These are phyloP conservation scores for Sonneratia alba DNA, from an alignment of 345 rosid genomes.

Conservation along the genomic window DNA sequence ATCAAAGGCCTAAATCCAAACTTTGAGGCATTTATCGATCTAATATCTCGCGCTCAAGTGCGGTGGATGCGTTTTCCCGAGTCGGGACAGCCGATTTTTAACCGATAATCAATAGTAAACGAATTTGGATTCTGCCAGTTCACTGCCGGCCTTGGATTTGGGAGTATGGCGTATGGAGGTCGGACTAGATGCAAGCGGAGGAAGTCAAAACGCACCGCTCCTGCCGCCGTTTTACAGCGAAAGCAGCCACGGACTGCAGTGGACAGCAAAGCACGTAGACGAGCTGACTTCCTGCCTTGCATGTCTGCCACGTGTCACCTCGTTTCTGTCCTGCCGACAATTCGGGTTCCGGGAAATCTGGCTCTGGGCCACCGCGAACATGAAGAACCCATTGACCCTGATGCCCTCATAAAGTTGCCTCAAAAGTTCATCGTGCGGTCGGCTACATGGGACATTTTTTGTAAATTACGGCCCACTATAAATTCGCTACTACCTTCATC, in stretches of 20 bases:
- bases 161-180: too few species aligned
- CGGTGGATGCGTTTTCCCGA: too few species aligned
- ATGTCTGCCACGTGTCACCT: slow-evolving; percentile 10
- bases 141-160: too few species aligned
- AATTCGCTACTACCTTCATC: neutral
- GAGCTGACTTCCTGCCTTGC: neutral
- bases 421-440: neutral
- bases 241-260: neutral
- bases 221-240: too few species aligned
- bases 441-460: neutral
- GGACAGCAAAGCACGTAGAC: neutral
- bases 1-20: too few species aligned
- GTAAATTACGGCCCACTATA: neutral
- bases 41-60: too few species aligned
- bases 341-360: neutral
- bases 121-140: too few species aligned
- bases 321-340: neutral
- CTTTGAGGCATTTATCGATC: too few species aligned
- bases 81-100: too few species aligned
- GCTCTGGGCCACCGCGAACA: neutral
- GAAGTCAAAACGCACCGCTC: too few species aligned
- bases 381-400: neutral
- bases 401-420: neutral
- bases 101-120: too few species aligned
- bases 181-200: too few species aligned